Percentiles rank a stretch among this genome's conserved stretches.
Evolutionary conservation across 1,139 yeast genomes (phyloP).

Genomic region (Yamadazyma kanchanaburiensis): DNA sequence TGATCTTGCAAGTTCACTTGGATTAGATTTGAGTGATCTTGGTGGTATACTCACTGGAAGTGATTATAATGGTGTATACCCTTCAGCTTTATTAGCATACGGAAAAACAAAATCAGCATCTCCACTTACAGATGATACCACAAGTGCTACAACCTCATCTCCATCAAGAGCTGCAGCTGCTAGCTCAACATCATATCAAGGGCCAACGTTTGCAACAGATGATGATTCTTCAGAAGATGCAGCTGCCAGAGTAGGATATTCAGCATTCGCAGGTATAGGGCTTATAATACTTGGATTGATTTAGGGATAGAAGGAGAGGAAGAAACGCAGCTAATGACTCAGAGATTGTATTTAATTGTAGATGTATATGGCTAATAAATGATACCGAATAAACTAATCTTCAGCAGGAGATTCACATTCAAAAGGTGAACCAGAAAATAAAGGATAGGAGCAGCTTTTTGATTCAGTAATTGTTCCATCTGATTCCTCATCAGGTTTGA

Average conservation of each 20-base stretch:
- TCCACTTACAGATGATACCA: constrained; percentile 3
- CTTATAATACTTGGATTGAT: constrained; percentile 4
- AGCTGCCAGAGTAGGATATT: constrained; percentile 6
- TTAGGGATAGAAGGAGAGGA: too few relatives aligned
- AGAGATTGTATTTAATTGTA: too few relatives aligned
- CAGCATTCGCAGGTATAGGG: constrained; percentile 6
- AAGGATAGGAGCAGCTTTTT: too few relatives aligned
- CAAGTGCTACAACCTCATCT: neutral
- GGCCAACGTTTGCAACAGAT: constrained; percentile 2
- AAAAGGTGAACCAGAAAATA: too few relatives aligned
- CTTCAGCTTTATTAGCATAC: constrained; percentile 7
- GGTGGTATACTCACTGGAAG: constrained; percentile 1
- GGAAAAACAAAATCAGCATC: constrained; percentile 7
- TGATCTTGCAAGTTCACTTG: constrained; percentile 1
- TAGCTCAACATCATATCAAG: constrained; percentile 1
- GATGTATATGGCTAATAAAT: too few relatives aligned
- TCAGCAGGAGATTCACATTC: too few relatives aligned
- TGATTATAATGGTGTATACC: constrained; percentile 2
- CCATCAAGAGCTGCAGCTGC: neutral
- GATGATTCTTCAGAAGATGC: constrained; percentile 7
- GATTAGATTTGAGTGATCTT: constrained; percentile 1
- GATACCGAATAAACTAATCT: too few relatives aligned
- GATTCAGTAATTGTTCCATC: too few relatives aligned
- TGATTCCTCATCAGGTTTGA: too few relatives aligned
- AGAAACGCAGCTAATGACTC: too few relatives aligned